Evolutionary conservation across 2,329 filamentous ascomycete genomes (phyloP), one percentile per base, ranked within the genome.

Genomic region (Zymoseptoria brevis): DNA sequence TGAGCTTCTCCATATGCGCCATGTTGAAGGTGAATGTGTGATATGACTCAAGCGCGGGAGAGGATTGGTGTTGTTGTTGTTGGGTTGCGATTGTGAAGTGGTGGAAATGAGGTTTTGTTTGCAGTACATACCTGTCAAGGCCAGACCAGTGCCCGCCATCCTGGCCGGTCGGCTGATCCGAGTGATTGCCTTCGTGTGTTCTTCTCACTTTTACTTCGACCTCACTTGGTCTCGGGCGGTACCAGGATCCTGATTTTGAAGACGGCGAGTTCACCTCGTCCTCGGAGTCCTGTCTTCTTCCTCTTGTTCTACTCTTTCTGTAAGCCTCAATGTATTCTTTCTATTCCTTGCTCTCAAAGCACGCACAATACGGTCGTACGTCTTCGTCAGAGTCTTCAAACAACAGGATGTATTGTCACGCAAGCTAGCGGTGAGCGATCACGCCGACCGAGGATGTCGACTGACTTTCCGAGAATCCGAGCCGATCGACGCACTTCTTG

Each of bases 1-100:
- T 65, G 52, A 66, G 60, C 63, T 65, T 66, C 52, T 66, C 64
- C 60, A 65, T 63, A 55, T 45, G 35, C 13, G 51, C 51, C 51
- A 53, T 53, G 22, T 53, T 53, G 51, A 19, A 24, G 16, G 22
- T 30, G 1, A 11, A 29, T n/a, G 35, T 45, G 35, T 45, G 35
- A 45, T 45, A 45, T 45, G 35, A 45, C 35, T 45, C 35, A 16
- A 45, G 13, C 6, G 35, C 11, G 6, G 35, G 35, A 16, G 1
- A n/a, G 13, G 4, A 45, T n/a, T n/a, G 35, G 35, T 45, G 35
- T 41, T 45, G 35, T 19, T 54, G 52, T 19, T 24, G 35, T 45
- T 16, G 1, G 35, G 16, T n/a, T 11, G 35, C 9, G 13, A 11
- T 45, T 45, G 35, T 16, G 35, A 45, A 45, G 13, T 45, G 35